These are phyloP conservation scores for Hanseniaspora singularis DNA, from an alignment of 805 yeast genomes.

Conservation along the genomic window DNA sequence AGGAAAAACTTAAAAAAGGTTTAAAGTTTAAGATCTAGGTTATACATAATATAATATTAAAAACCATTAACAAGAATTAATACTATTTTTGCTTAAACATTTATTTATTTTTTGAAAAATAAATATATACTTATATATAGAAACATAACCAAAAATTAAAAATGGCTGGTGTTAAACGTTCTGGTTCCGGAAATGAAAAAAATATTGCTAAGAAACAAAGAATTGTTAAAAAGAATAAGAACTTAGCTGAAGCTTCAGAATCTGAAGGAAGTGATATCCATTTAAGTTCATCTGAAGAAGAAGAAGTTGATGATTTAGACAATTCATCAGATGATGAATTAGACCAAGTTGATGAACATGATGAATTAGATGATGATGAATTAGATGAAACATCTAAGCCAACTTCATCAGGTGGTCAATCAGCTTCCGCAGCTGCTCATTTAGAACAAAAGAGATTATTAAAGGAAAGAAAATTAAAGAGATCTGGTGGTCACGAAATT, in stretches of 20 bases:
- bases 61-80: no score
- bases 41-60: no score
- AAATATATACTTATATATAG: no score
- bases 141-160: neutral
- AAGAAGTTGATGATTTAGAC: constrained; percentile 17
- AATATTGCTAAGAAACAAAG: constrained; percentile 16
- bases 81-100: no score
- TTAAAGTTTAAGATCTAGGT: no score
- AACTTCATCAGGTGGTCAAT: constrained; percentile 21
- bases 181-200: constrained; percentile 17
- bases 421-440: constrained; percentile 36
- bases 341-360: constrained; percentile 25
- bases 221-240: constrained; percentile 25
- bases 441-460: constrained; percentile 69
- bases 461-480: constrained; percentile 71
- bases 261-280: constrained; percentile 22
- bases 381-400: constrained; percentile 27
- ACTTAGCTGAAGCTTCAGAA: constrained; percentile 20
- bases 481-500: constrained; percentile 79
- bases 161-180: constrained; percentile 12
- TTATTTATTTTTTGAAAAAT: neutral
- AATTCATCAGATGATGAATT: constrained; percentile 22
- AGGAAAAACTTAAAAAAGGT: no score
- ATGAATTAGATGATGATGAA: constrained; percentile 25
- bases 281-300: constrained; percentile 16